A percentile compares a stretch with the other conserved stretches of the same genome.
Evolutionary conservation across 352 stramenopile species (phyloP).

Genomic region (Phytophthora pluvialis): DNA sequence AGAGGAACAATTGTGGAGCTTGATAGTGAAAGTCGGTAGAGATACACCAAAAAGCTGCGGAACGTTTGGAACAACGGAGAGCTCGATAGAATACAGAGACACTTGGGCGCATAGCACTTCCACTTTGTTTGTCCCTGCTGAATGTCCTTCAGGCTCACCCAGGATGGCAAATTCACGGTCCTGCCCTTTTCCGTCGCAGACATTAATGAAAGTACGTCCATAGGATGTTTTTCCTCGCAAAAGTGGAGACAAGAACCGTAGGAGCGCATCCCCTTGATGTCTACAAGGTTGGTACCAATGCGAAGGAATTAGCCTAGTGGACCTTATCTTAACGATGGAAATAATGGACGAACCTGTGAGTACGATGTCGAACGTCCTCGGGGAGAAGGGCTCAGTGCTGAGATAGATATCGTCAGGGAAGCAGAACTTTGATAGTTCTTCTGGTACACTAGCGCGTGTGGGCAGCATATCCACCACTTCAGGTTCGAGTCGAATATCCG

Average conservation of each 20-base stretch:
- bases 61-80: slow-evolving; percentile 66
- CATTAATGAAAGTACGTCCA: slow-evolving; percentile 69
- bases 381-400: slow-evolving; percentile 43
- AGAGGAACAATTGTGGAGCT: slow-evolving; percentile 30
- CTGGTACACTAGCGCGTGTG: slow-evolving; percentile 48
- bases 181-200: slow-evolving; percentile 49
- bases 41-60: slow-evolving; percentile 45
- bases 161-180: slow-evolving; percentile 57
- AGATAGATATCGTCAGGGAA: slow-evolving; percentile 68
- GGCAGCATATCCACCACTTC: slow-evolving; percentile 63
- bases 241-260: slow-evolving; percentile 77
- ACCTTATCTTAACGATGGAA: not conserved
- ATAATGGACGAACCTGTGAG: slow-evolving; percentile 52
- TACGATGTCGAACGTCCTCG: slow-evolving; percentile 70
- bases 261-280: slow-evolving; percentile 59
- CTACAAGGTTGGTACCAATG: slow-evolving; percentile 17
- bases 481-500: slow-evolving; percentile 58
- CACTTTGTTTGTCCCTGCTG: slow-evolving; percentile 62
- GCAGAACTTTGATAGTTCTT: slow-evolving; percentile 79
- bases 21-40: slow-evolving; percentile 58
- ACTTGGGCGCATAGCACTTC: slow-evolving; percentile 69
- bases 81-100: slow-evolving; percentile 66
- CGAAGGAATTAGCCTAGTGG: too few species aligned
- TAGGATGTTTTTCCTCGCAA: slow-evolving; percentile 62
- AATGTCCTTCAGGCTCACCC: slow-evolving; percentile 75